Evolutionary conservation across 2,329 filamentous ascomycete species (phyloP).

Genomic region (Colletotrichum graminicola): DNA sequence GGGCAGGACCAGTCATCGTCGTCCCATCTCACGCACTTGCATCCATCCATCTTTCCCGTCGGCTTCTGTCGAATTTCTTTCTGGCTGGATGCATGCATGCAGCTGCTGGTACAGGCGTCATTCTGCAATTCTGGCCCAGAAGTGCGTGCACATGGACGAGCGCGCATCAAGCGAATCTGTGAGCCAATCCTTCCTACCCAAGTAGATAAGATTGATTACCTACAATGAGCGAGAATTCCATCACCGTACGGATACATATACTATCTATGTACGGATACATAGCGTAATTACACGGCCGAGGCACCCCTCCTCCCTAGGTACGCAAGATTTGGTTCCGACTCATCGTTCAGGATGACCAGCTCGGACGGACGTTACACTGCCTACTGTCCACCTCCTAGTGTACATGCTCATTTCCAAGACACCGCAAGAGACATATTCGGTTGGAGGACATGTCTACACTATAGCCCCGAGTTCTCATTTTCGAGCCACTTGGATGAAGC

Average conservation of each 20-base stretch:
- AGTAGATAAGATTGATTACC: too few relatives aligned
- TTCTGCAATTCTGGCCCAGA: neutral
- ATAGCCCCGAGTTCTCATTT: neutral
- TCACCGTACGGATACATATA: neutral
- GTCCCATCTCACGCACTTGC: slow-evolving; percentile 32
- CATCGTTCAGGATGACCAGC: neutral
- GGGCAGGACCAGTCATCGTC: slow-evolving; percentile 34
- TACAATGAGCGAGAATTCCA: neutral
- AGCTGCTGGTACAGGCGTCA: too few relatives aligned
- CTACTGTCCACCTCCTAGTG: neutral
- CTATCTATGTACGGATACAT: too few relatives aligned
- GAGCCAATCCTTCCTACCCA: neutral
- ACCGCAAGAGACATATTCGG: slow-evolving; percentile 9
- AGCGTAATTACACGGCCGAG: neutral
- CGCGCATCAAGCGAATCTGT: neutral
- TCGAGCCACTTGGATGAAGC: slow-evolving; percentile 4
- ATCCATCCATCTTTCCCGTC: neutral
- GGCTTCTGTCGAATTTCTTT: slow-evolving; percentile 3
- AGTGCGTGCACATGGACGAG: neutral
- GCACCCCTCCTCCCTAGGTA: neutral
- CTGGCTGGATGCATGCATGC: neutral
- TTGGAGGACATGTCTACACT: neutral
- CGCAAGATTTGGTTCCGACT: neutral
- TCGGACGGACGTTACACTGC: slow-evolving; percentile 1
- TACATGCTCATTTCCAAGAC: slow-evolving; percentile 1